Percentiles rank a stretch among this genome's conserved stretches.
Conservation (phyloP, 2,329 filamentous ascomycete genomes). For the Teratosphaeria nubilosa region DNA sequence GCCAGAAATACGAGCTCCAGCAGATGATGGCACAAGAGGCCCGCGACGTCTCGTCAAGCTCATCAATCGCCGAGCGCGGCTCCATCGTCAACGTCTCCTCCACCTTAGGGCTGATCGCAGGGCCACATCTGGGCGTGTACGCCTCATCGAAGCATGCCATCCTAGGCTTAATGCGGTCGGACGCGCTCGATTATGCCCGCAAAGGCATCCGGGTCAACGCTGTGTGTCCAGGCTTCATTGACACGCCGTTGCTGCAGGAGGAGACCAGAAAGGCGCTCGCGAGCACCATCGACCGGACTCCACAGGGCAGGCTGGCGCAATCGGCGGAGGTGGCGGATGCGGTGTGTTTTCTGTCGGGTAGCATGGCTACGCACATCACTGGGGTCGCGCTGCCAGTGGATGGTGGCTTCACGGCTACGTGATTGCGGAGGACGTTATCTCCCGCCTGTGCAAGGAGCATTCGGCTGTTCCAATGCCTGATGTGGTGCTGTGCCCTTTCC, state of each 20-base stretch:
- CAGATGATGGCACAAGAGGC: slow-evolving; percentile 41
- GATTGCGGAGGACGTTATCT: too few species aligned
- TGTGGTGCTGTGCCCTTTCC: too few species aligned
- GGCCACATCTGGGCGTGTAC: slow-evolving; percentile 38
- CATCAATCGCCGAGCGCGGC: slow-evolving; percentile 28
- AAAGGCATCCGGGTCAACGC: slow-evolving; percentile 50
- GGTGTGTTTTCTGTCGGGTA: slow-evolving; percentile 30
- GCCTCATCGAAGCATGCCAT: slow-evolving; percentile 45
- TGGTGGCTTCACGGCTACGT: slow-evolving; percentile 9
- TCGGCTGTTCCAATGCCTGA: too few species aligned
- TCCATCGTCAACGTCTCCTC: slow-evolving; percentile 47
- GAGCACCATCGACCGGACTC: slow-evolving; percentile 13
- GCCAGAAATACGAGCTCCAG: slow-evolving; percentile 43
- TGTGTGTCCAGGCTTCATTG: slow-evolving; percentile 42
- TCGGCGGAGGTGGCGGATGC: slow-evolving; percentile 49
- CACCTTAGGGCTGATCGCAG: slow-evolving; percentile 41
- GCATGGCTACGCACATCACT: slow-evolving; percentile 20
- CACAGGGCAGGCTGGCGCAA: slow-evolving; percentile 44
- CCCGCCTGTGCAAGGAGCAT: too few species aligned
- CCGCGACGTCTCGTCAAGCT: slow-evolving; percentile 4
- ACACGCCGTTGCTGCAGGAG: slow-evolving; percentile 5
- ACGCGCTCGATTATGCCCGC: slow-evolving; percentile 43
- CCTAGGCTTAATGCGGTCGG: slow-evolving; percentile 44
- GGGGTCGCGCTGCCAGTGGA: slow-evolving; percentile 10
- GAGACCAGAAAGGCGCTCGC: background rate